A percentile compares a stretch with the other conserved stretches of the same genome.
phyloP scores from a whole-genome alignment of 768 basidiomycete genomes.

The Coprinellus aureogranulatus region DNA sequence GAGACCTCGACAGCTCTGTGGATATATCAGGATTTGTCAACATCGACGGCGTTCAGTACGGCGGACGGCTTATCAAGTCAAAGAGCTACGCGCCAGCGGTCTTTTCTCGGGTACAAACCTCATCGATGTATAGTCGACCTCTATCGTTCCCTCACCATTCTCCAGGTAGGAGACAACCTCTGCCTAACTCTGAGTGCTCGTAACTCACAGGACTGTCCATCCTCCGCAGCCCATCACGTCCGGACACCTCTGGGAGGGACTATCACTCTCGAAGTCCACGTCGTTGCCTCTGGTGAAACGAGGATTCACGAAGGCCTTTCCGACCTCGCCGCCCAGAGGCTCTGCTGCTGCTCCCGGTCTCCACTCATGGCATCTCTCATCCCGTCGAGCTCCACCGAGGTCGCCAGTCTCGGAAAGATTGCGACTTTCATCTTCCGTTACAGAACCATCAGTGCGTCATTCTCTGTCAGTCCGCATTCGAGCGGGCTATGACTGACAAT shows the following conservation, averaged over 20 bases:
- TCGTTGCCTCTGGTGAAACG: constrained; percentile 28
- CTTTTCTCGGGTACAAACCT: constrained; percentile 30
- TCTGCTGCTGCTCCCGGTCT: constrained; percentile 18
- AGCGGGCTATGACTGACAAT: too few species aligned
- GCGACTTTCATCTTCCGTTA: constrained; percentile 32
- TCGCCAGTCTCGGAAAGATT: constrained; percentile 28
- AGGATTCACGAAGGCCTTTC: constrained; percentile 29
- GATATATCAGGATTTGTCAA: constrained; percentile 30
- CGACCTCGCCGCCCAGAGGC: constrained; percentile 20
- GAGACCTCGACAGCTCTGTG: constrained; percentile 13
- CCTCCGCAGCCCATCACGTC: constrained; percentile 16
- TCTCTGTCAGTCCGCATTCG: not conserved
- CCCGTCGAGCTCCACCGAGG: constrained; percentile 30
- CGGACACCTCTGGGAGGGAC: constrained; percentile 27
- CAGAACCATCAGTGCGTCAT: constrained; percentile 23
- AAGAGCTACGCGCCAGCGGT: constrained; percentile 29
- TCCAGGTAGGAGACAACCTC: not conserved
- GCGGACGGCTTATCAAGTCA: constrained; percentile 28
- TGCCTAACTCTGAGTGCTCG: constrained; percentile 18
- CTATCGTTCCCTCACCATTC: constrained; percentile 20
- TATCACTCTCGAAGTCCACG: constrained; percentile 28
- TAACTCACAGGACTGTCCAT: not conserved
- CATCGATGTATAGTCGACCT: constrained; percentile 27
- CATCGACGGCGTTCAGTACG: constrained; percentile 29
- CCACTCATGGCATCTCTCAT: constrained; percentile 27